These are phyloP conservation scores for Saturnispora besseyi DNA, from an alignment of 805 yeast genomes.

Conservation along the genomic window DNA sequence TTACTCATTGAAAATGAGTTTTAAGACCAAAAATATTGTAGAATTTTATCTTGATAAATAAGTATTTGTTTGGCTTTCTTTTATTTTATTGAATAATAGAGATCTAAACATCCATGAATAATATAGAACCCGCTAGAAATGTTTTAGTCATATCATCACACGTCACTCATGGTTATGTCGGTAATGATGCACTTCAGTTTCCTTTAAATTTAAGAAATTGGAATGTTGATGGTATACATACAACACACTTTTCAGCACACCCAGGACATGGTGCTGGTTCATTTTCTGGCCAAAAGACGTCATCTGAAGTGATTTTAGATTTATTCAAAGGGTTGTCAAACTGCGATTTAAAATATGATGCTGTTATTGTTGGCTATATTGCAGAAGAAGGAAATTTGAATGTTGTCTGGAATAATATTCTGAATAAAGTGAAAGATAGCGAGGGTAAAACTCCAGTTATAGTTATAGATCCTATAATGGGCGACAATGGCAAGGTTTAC, in stretches of 20 bases:
- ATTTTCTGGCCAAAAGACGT: constrained; percentile 49
- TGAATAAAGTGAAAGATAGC: constrained; percentile 15
- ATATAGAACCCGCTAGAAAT: constrained; percentile 13
- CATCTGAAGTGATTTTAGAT: constrained; percentile 36
- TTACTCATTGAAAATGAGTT: background rate
- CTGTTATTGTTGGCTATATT: constrained; percentile 71
- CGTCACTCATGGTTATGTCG: constrained; percentile 93
- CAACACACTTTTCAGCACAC: constrained; percentile 85
- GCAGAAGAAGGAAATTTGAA: constrained; percentile 52
- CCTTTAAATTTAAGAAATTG: constrained; percentile 82
- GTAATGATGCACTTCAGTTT: constrained; percentile 83
- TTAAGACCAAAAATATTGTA: background rate
- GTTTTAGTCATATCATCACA: constrained; percentile 71
- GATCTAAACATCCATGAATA: background rate
- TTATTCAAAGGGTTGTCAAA: constrained; percentile 48
- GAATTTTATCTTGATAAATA: background rate
- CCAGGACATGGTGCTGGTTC: constrained; percentile 65
- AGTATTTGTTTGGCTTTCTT: background rate
- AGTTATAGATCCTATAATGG: constrained; percentile 86
- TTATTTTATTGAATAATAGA: background rate
- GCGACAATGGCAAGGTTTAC: constrained; percentile 80
- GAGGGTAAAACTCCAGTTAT: constrained; percentile 32
- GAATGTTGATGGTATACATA: constrained; percentile 87
- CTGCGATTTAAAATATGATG: constrained; percentile 46
- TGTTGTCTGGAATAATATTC: constrained; percentile 31